These are phyloP conservation scores for Pelargonium cotyledonis DNA, from an alignment of 441 rosid genomes.

Conservation along the genomic window DNA sequence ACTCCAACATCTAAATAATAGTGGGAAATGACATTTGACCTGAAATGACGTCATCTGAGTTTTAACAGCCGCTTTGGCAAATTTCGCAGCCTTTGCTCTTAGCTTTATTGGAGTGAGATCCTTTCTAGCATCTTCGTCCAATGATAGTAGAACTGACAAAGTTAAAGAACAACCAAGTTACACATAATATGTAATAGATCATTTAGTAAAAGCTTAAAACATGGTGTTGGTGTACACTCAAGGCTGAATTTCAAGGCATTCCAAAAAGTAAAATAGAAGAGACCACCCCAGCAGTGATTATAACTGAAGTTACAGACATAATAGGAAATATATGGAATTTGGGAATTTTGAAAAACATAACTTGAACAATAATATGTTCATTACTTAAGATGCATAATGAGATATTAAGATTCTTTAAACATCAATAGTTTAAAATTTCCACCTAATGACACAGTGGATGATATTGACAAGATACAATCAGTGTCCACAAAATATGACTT, in stretches of 20 bases:
- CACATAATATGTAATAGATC: slow-evolving; percentile 9
- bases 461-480: background rate
- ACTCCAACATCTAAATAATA: slow-evolving; percentile 12
- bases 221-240: background rate
- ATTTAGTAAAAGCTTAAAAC: background rate
- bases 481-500: background rate
- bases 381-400: background rate
- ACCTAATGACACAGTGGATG: background rate
- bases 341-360: background rate
- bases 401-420: background rate
- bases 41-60: slow-evolving; percentile 92
- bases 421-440: background rate
- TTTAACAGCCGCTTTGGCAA: slow-evolving; percentile 89
- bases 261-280: background rate
- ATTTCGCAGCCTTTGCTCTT: slow-evolving; percentile 91
- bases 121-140: slow-evolving; percentile 74
- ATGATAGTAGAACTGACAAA: slow-evolving; percentile 84
- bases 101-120: slow-evolving; percentile 79
- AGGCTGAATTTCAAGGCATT: background rate
- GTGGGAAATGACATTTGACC: slow-evolving; percentile 33
- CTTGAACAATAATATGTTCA: background rate
- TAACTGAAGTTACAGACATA: background rate
- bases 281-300: background rate
- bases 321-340: background rate
- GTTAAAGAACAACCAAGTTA: slow-evolving; percentile 32